phyloP scores from a whole-genome alignment of 768 basidiomycete species.

The Rhodosporidiobolus sp. region DNA sequence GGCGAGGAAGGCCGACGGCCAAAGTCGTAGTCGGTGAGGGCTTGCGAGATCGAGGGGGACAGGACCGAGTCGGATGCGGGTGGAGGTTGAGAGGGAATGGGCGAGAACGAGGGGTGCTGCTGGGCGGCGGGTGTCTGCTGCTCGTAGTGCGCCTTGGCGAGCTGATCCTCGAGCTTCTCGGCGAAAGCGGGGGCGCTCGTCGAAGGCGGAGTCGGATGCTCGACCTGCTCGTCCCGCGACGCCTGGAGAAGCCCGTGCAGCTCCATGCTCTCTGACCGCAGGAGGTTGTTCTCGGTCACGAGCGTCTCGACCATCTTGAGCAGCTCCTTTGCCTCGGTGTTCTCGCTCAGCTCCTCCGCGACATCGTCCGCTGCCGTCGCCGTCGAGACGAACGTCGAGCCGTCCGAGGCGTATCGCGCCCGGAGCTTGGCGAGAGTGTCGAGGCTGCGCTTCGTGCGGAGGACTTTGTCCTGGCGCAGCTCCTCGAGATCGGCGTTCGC shows the following conservation, averaged over 20 bases:
- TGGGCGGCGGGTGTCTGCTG: not conserved
- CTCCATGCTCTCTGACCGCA: conserved; percentile 38
- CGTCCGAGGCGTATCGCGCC: not conserved
- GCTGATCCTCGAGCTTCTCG: conserved; percentile 17
- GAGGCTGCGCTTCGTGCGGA: conserved; percentile 22
- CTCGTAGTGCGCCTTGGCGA: not conserved
- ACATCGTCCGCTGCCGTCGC: not conserved
- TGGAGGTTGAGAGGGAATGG: not conserved
- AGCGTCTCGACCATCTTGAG: conserved; percentile 40
- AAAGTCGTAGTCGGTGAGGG: conserved; percentile 21
- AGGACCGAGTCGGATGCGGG: conserved; percentile 11
- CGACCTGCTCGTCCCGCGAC: conserved; percentile 33
- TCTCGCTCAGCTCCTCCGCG: not conserved
- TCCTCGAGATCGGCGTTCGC: conserved; percentile 37
- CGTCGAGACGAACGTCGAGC: too few species aligned
- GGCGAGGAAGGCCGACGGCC: conserved; percentile 12
- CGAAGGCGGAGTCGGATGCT: too few species aligned
- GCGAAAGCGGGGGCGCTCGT: too few species aligned
- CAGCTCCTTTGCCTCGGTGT: conserved; percentile 34
- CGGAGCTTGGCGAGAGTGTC: conserved; percentile 26
- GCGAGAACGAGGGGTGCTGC: conserved; percentile 6
- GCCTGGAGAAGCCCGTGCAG: conserved; percentile 38
- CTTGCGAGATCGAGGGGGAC: conserved; percentile 20
- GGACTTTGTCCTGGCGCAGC: conserved; percentile 40
- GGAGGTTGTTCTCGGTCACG: conserved; percentile 34